A percentile compares a stretch with the other conserved stretches of the same genome.
These are phyloP conservation scores for Boletus insuetus DNA, from an alignment of 768 basidiomycete genomes.

Conservation along the genomic window DNA sequence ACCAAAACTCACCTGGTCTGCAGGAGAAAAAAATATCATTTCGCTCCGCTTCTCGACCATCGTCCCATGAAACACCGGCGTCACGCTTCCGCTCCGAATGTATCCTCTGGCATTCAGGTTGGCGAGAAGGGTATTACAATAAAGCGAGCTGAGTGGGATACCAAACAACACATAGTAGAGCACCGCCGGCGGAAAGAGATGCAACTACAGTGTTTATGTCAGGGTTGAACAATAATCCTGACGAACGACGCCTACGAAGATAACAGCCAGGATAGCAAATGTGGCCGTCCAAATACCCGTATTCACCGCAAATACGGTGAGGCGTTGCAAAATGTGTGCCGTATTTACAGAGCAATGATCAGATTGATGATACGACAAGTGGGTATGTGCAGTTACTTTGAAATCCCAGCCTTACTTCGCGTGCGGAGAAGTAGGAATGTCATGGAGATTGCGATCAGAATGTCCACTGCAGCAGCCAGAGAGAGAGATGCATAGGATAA, in stretches of 20 bases:
- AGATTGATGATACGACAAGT: neutral
- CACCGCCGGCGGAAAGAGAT: neutral
- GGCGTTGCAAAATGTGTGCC: constrained; percentile 4
- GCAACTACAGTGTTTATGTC: neutral
- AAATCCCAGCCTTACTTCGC: neutral
- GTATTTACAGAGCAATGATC: neutral
- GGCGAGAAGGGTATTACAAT: no score
- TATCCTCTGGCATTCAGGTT: no score
- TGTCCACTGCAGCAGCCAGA: constrained; percentile 2
- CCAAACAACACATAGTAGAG: neutral
- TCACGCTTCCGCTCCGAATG: no score
- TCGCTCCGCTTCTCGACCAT: no score
- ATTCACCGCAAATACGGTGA: constrained; percentile 5
- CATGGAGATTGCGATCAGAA: constrained; percentile 6
- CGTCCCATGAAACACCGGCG: no score
- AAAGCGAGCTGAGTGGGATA: neutral
- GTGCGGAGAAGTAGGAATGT: constrained; percentile 1
- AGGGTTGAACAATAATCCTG: neutral
- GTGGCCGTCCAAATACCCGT: constrained; percentile 50
- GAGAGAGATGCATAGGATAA: neutral
- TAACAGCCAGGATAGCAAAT: constrained; percentile 39
- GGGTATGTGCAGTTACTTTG: neutral
- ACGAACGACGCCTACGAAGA: constrained; percentile 40
- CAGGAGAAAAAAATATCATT: no score
- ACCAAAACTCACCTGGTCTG: no score